These are phyloP conservation scores for Pouteria campechiana DNA, from an alignment of 179 eudicot species.

Conservation along the genomic window DNA sequence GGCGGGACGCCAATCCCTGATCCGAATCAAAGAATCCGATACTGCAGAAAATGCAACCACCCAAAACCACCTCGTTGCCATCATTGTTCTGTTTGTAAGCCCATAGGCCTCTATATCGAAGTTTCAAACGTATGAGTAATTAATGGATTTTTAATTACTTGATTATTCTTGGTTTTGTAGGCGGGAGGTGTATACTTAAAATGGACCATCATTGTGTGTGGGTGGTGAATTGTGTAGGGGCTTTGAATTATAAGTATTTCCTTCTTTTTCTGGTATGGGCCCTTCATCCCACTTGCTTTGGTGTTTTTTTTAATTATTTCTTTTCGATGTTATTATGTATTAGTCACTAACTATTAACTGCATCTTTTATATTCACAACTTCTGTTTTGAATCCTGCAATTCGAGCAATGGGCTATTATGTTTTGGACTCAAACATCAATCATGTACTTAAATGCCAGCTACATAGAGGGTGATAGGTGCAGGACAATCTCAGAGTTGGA, in stretches of 20 bases:
- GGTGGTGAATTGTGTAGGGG: conserved; percentile 99
- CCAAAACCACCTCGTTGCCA: conserved; percentile 96
- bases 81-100: conserved; percentile 99
- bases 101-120: not conserved
- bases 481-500: too few species aligned
- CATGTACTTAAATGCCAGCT: too few species aligned
- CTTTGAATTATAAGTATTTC: conserved; percentile 91
- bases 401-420: too few species aligned
- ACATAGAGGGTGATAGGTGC: too few species aligned
- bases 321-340: too few species aligned
- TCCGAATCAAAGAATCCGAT: conserved; percentile 46
- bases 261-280: conserved; percentile 87
- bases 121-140: not conserved
- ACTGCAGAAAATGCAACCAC: conserved; percentile 89
- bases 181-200: conserved; percentile 88
- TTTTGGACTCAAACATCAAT: too few species aligned
- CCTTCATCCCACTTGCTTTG: not conserved
- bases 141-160: conserved; percentile 2
- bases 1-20: conserved; percentile 32
- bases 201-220: conserved; percentile 99
- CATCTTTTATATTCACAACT: too few species aligned
- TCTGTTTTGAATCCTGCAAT: too few species aligned
- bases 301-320: too few species aligned
- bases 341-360: too few species aligned
- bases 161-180: conserved; percentile 25